phyloP scores from a whole-genome alignment of 2,329 filamentous ascomycete species.

The Aspergillus udagawae region DNA sequence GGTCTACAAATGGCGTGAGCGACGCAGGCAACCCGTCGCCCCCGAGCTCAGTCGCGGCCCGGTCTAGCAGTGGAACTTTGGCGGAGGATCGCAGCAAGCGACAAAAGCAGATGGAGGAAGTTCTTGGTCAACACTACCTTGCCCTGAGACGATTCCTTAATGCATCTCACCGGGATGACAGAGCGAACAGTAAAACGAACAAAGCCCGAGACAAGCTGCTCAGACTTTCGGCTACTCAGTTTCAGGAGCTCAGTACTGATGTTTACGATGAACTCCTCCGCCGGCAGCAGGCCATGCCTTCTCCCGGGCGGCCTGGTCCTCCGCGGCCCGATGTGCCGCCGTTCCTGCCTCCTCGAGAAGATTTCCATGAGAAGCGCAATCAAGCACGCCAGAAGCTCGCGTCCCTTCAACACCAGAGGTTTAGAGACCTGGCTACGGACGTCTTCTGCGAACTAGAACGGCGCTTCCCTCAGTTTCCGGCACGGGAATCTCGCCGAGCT shows the following conservation, averaged over 20 bases:
- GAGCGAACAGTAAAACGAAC: conserved; percentile 70
- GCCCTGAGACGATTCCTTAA: conserved; percentile 73
- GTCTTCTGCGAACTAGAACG: conserved; percentile 94
- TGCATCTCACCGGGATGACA: conserved; percentile 67
- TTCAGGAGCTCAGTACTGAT: conserved; percentile 95
- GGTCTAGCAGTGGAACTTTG: conserved; percentile 73
- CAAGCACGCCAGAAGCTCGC: conserved; percentile 95
- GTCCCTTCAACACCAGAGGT: conserved; percentile 79
- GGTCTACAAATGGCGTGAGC: conserved; percentile 22
- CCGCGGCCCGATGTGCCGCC: conserved; percentile 53
- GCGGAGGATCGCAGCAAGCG: conserved; percentile 60
- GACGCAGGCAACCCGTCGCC: conserved; percentile 64
- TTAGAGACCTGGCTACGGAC: conserved; percentile 88
- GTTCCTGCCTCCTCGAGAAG: conserved; percentile 77
- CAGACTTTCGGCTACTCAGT: conserved; percentile 84
- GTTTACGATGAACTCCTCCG: conserved; percentile 93
- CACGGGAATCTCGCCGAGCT: conserved; percentile 61
- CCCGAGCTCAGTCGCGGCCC: conserved; percentile 72
- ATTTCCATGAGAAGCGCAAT: conserved; percentile 95
- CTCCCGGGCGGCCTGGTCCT: conserved; percentile 33
- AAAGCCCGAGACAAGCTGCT: conserved; percentile 92
- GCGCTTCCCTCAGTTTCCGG: conserved; percentile 76
- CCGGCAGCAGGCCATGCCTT: conserved; percentile 64
- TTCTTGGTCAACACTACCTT: conserved; percentile 75
- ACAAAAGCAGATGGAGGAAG: conserved; percentile 59